phyloP scores from a whole-genome alignment of 2,329 filamentous ascomycete species.

The Monosporascus sp. region DNA sequence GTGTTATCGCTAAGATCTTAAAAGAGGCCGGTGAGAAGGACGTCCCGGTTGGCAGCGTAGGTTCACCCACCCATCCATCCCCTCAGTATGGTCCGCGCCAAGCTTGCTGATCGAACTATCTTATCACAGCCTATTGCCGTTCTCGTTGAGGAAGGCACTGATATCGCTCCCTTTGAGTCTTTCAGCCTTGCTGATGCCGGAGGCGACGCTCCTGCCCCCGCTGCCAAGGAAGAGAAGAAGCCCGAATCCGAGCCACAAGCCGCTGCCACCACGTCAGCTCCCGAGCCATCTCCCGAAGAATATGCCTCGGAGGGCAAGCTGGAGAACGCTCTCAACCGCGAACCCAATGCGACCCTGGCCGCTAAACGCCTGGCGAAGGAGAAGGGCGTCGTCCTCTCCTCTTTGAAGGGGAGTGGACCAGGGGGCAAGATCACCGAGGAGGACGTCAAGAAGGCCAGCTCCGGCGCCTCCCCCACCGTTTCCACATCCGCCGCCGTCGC shows the following conservation, averaged over 20 bases:
- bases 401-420: slow-evolving; percentile 81
- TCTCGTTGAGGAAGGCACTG: slow-evolving; percentile 84
- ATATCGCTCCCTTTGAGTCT: slow-evolving; percentile 80
- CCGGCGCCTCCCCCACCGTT: slow-evolving; percentile 53
- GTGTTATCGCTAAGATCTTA: slow-evolving; percentile 88
- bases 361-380: slow-evolving; percentile 81
- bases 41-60: slow-evolving; percentile 86
- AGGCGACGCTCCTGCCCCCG: slow-evolving; percentile 62
- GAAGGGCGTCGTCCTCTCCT: slow-evolving; percentile 70
- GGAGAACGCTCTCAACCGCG: slow-evolving; percentile 77
- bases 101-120: slow-evolving; percentile 8
- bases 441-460: slow-evolving; percentile 83
- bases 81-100: neutral
- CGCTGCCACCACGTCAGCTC: slow-evolving; percentile 46
- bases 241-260: slow-evolving; percentile 56
- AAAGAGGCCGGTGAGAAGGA: slow-evolving; percentile 94
- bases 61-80: slow-evolving; percentile 31
- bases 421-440: slow-evolving; percentile 85
- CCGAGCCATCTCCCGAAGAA: slow-evolving; percentile 56
- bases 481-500: slow-evolving; percentile 52
- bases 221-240: slow-evolving; percentile 62
- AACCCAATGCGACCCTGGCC: slow-evolving; percentile 65
- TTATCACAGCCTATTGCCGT: slow-evolving; percentile 80
- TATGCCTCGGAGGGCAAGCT: slow-evolving; percentile 72
- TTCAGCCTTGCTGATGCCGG: slow-evolving; percentile 90